Base-by-base conservation (phyloP, 176 grass and related monocot species). In the Neostapfia colusana region DNA sequence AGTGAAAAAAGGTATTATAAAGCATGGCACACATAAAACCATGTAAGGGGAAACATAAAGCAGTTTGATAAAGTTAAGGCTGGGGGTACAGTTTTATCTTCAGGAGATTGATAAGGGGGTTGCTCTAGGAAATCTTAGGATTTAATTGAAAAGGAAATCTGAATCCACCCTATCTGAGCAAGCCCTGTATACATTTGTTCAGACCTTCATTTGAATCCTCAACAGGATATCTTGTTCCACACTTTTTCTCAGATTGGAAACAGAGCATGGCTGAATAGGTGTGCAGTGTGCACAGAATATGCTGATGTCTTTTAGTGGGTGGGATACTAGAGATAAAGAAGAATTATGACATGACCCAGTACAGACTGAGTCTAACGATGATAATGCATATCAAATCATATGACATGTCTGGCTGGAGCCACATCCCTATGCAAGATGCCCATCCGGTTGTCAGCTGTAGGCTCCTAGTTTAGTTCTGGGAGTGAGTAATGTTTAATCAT, bases 1-100 rank as follows among this genome's bases (percentile, higher is more conserved):
- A 74, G 13, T n/a, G n/a, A n/a, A 10, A 36, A 76, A 87, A 87
- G 20, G 10, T 16, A 53, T 68, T 7, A 89, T 53, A 39, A 65
- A 81, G 54, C n/a, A 85, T 61, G 50, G 8, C 17, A 78, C 20
- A 42, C 16, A 74, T 27, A 42, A 67, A 74, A 80, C 34, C 14
- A 15, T 40, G 16, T 23, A 73, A 67, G 40, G 68, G 43, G 15
- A 68, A 43, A 28, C 14, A 60, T 25, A 8, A 44, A 40, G 45
- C 48, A 59, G 31, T 66, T 71, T 43, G 27, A 40, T 31, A 21
- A 10, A 11, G 42, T 43, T 43, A 80, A 51, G 43, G 12, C 43
- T 15, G 12, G 15, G 12, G 3, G 12, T 10, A 12, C 10, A 9
- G 8, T 42, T 42, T 45, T 45, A 45, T 13, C 43, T 45, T 14